These are phyloP conservation scores for Strigomonas culicis DNA, from an alignment of 208 protist genomes.

Conservation along the genomic window DNA sequence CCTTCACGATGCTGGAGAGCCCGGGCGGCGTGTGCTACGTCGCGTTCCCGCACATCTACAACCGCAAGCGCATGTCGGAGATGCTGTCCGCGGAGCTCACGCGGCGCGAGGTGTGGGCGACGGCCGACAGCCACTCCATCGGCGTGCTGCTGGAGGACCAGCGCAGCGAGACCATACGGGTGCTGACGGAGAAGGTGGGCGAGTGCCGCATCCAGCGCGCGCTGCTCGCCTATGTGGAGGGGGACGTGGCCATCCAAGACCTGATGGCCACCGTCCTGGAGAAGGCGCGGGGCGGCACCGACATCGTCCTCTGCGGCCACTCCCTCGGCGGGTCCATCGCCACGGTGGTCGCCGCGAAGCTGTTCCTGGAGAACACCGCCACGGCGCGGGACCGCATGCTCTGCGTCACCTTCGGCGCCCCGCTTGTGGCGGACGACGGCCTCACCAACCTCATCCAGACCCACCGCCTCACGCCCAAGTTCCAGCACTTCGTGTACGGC, in stretches of 20 bases:
- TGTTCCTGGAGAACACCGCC: constrained; percentile 35
- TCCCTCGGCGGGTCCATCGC: constrained; percentile 33
- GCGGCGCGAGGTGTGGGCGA: constrained; percentile 34
- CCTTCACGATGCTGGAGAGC: constrained; percentile 28
- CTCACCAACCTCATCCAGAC: constrained; percentile 22
- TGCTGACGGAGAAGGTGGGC: constrained; percentile 8
- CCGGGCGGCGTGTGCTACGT: constrained; percentile 26
- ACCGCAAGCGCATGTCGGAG: constrained; percentile 15
- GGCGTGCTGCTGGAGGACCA: constrained; percentile 20
- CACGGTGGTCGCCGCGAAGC: constrained; percentile 14
- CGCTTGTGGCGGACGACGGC: constrained; percentile 22
- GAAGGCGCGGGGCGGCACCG: constrained; percentile 19
- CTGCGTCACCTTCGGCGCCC: constrained; percentile 47
- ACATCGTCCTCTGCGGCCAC: constrained; percentile 46
- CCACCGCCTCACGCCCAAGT: constrained; percentile 10
- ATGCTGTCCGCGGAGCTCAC: constrained; percentile 18
- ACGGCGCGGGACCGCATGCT: constrained; percentile 22
- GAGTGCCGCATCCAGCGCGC: constrained; percentile 17
- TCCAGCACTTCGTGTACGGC: constrained; percentile 41
- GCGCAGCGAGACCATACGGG: background rate
- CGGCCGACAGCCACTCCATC: background rate
- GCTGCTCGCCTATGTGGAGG: constrained; percentile 17
- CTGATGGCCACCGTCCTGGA: constrained; percentile 18
- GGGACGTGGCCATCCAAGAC: constrained; percentile 11
- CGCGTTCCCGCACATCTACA: constrained; percentile 26